Evolutionary conservation across 1,284 basidiomycete genomes (phyloP), one percentile per base, ranked within the genome.

Genomic region (Ganoderma lucidum): DNA sequence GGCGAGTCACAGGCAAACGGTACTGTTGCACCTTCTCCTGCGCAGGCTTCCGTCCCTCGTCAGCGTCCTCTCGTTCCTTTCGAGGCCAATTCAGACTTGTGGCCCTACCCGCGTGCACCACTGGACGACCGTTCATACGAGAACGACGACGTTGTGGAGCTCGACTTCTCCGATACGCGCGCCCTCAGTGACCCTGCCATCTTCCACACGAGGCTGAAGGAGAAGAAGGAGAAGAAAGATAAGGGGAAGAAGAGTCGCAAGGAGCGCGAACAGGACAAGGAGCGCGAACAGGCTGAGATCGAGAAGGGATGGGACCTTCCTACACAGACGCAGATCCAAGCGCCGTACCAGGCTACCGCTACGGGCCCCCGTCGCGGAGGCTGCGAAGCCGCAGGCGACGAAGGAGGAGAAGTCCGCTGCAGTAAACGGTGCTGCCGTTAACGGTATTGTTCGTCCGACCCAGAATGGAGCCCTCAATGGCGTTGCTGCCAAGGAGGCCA

Each of bases 131-230:
- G 83, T 63, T 82, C 82, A 2, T 68, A 70, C 55, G 74, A 72
- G 17, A 88, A 90, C 60, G 75, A 73, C 17, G 80, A 80, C 64
- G 86, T 93, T 30, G 84, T 93, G 6, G 91, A 93, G 77, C 85
- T 93, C 60, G 89, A 91, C 76, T 93, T 91, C 75, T 84, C 84
- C 5, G 91, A 93, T 65, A 93, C 85, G 56, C 88, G 89, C 65
- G 87, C 88, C 14, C 76, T 93, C 72, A 91, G 90, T 74, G 88
- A 92, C 73, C 86, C 87, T 1, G 83, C 84, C 55, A 83, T 84
- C 6, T 89, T 90, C 72, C 80, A 81, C 62, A 77, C 68, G 51
- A 71, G 76, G 71, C 77, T 79, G 74, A 79, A 80, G 73, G 75
- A 79, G 69, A 80, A 81, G 68, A 75, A 78, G 74, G 81, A 79